phyloP scores from a whole-genome alignment of 176 grass and related monocot species.

The Bothriochloa decipiens region DNA sequence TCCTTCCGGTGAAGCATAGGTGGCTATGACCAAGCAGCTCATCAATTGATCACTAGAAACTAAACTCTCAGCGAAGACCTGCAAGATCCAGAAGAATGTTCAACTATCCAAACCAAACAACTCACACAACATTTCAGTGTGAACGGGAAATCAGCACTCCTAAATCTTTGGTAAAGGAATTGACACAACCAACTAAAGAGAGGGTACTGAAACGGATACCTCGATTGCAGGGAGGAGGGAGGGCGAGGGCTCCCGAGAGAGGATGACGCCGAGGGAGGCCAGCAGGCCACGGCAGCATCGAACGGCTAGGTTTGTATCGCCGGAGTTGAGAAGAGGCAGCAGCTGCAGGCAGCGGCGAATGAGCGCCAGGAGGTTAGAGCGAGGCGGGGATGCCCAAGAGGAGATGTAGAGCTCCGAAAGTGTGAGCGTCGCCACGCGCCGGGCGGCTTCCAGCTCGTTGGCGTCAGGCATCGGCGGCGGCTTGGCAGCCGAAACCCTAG shows the following conservation, averaged over 20 bases:
- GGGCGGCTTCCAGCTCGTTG: not conserved
- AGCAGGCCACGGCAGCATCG: constrained; percentile 6
- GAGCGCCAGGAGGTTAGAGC: not conserved
- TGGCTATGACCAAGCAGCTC: not conserved
- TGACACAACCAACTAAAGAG: not conserved
- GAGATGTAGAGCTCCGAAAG: not conserved
- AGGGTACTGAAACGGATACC: constrained; percentile 13
- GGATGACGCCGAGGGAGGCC: constrained; percentile 4
- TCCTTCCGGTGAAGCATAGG: not conserved
- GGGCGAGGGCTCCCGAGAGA: constrained; percentile 25
- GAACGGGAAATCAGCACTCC: not conserved
- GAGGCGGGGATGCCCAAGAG: not conserved
- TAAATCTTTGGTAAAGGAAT: not conserved
- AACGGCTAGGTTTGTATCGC: not conserved
- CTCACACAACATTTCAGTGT: not conserved
- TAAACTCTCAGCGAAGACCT: constrained; percentile 40
- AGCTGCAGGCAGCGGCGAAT: constrained; percentile 25
- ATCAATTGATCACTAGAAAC: not conserved
- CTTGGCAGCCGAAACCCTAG: not conserved
- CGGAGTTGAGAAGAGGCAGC: constrained; percentile 1
- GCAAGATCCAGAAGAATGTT: not conserved
- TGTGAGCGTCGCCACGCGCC: not conserved
- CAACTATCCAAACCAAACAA: not conserved
- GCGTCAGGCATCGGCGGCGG: not conserved
- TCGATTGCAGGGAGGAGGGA: constrained; percentile 44